Evolutionary conservation across 2,329 filamentous ascomycete genomes (phyloP).

Genomic region (Grosmannia serpens): DNA sequence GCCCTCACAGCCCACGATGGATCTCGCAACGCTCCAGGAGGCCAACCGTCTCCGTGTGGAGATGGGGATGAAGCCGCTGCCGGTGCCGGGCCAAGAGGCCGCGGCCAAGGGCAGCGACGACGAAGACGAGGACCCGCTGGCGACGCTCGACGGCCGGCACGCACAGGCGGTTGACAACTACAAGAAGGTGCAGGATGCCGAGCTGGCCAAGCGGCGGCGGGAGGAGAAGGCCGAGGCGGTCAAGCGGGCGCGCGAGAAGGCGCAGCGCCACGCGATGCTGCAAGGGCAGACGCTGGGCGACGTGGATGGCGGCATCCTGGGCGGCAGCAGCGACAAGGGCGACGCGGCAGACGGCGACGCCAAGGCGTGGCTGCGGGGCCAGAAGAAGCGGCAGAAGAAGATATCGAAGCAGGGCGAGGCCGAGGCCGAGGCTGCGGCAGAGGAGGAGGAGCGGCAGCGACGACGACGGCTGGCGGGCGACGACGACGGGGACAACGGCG

Average conservation of each 20-base stretch:
- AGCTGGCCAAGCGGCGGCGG: slow-evolving; percentile 64
- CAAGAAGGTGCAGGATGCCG: slow-evolving; percentile 52
- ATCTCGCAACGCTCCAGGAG: slow-evolving; percentile 74
- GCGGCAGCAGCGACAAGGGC: slow-evolving; percentile 29
- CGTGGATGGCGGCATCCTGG: slow-evolving; percentile 47
- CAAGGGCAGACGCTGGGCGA: slow-evolving; percentile 81
- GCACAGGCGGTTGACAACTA: slow-evolving; percentile 66
- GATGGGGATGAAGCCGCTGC: slow-evolving; percentile 81
- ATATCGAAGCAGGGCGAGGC: slow-evolving; percentile 73
- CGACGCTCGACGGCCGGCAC: slow-evolving; percentile 73
- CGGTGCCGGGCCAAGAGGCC: slow-evolving; percentile 55
- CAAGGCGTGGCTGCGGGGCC: slow-evolving; percentile 73
- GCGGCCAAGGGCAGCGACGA: slow-evolving; percentile 16
- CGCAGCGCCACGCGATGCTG: slow-evolving; percentile 62
- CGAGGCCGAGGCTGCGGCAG: slow-evolving; percentile 61
- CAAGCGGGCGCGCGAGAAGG: slow-evolving; percentile 76
- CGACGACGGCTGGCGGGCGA: slow-evolving; percentile 19
- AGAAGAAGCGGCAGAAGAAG: slow-evolving; percentile 91
- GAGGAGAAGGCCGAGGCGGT: slow-evolving; percentile 73
- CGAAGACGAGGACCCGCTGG: slow-evolving; percentile 58
- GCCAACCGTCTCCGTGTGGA: slow-evolving; percentile 84
- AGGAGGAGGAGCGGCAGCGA: slow-evolving; percentile 14
- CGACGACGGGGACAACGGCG: slow-evolving; percentile 66
- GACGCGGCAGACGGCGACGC: slow-evolving; percentile 52
- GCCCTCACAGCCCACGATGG: slow-evolving; percentile 30